Conservation (phyloP, 2,329 filamentous ascomycete species). For the Pestalotiopsis fici region DNA sequence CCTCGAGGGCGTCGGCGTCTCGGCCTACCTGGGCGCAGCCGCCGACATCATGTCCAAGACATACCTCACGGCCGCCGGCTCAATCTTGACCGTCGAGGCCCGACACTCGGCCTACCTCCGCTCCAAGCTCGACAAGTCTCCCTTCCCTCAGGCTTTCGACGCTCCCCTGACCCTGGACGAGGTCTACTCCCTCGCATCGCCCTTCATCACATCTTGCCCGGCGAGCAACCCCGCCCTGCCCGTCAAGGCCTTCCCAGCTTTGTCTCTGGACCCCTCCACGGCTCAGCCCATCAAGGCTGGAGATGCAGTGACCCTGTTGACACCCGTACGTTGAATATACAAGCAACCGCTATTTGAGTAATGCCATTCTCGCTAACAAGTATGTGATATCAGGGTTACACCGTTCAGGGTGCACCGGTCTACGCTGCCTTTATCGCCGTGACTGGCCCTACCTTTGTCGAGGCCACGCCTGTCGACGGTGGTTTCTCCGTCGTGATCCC, state of each 20-base stretch:
- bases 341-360: no score
- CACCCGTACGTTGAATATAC: constrained; percentile 12
- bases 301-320: constrained; percentile 23
- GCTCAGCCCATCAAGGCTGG: constrained; percentile 16
- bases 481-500: constrained; percentile 29
- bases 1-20: constrained; percentile 59
- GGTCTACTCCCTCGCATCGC: constrained; percentile 65
- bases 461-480: constrained; percentile 23
- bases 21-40: constrained; percentile 64
- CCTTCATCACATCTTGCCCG: constrained; percentile 62
- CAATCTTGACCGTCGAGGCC: constrained; percentile 65
- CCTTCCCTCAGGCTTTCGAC: constrained; percentile 63
- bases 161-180: constrained; percentile 57
- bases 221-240: constrained; percentile 54
- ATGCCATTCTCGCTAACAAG: no score
- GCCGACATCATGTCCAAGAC: constrained; percentile 55
- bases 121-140: constrained; percentile 43
- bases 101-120: constrained; percentile 66
- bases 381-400: constrained; percentile 15
- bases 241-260: constrained; percentile 59
- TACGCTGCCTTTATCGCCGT: constrained; percentile 39
- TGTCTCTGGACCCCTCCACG: constrained; percentile 32
- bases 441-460: constrained; percentile 32
- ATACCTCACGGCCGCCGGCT: constrained; percentile 62
- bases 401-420: constrained; percentile 21